phyloP scores from a whole-genome alignment of 768 basidiomycete species.

The Pleurotus tuoliensis region DNA sequence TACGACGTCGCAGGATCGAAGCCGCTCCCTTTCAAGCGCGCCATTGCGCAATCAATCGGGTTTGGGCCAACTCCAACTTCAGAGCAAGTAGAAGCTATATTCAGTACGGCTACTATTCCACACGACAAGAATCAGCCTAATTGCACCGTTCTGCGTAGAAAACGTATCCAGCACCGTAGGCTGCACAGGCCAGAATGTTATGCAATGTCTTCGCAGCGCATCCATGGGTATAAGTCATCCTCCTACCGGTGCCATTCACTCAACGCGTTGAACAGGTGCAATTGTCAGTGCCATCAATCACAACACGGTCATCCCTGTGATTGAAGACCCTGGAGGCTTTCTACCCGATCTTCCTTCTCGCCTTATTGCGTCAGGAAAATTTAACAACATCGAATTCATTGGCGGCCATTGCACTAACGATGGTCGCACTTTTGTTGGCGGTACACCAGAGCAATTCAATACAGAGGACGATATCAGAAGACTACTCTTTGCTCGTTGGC shows the following conservation, averaged over 20 bases:
- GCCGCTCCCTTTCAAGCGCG: conserved; percentile 34
- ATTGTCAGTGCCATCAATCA: conserved; percentile 36
- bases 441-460: conserved; percentile 29
- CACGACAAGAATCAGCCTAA: background rate
- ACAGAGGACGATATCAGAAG: conserved; percentile 36
- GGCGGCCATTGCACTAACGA: conserved; percentile 41
- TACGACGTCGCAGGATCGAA: conserved; percentile 21
- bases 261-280: conserved; percentile 21
- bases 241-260: background rate
- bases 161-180: conserved; percentile 25
- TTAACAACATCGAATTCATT: conserved; percentile 28
- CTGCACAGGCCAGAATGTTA: conserved; percentile 22
- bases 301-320: conserved; percentile 25
- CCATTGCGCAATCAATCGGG: conserved; percentile 40
- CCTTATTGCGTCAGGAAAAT: conserved; percentile 28
- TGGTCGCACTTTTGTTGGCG: conserved; percentile 36
- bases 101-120: conserved; percentile 15
- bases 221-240: conserved; percentile 22
- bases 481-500: conserved; percentile 31
- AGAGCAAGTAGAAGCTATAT: conserved; percentile 24
- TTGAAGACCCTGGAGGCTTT: conserved; percentile 25
- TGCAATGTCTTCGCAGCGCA: conserved; percentile 30
- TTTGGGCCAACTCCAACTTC: conserved; percentile 31
- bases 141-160: conserved; percentile 13
- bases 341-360: conserved; percentile 32